Evolutionary conservation across 176 grass and related monocot genomes (phyloP).

Genomic region (Elymus sibiricus): DNA sequence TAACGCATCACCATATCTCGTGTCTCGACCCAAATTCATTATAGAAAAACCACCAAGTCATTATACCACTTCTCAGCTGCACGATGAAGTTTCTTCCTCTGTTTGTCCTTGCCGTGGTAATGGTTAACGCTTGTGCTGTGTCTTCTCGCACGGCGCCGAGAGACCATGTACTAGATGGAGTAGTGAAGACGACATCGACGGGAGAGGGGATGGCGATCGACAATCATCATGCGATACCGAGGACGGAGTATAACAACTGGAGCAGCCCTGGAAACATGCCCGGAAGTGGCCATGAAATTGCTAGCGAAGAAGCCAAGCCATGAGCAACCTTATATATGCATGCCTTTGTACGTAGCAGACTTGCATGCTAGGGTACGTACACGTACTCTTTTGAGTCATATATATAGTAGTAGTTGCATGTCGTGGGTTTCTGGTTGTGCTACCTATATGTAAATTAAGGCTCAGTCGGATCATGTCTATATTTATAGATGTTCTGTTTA

Average conservation of each 20-base stretch:
- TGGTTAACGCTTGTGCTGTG: background rate
- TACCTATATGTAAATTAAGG: background rate
- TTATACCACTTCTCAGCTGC: background rate
- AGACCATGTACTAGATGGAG: background rate
- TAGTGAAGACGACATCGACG: background rate
- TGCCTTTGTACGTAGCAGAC: background rate
- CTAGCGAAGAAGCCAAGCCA: constrained; percentile 24
- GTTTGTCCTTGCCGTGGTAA: constrained; percentile 16
- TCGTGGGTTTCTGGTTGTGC: background rate
- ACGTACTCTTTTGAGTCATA: background rate
- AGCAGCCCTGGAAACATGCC: constrained; percentile 53
- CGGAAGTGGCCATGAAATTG: constrained; percentile 26
- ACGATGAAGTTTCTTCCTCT: constrained; percentile 35
- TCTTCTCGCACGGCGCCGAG: background rate
- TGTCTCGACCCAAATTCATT: background rate
- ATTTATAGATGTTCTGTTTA: background rate
- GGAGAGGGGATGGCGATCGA: constrained; percentile 11
- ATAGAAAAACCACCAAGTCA: background rate
- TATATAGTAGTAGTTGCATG: background rate
- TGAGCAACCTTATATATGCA: background rate
- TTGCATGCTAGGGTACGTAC: constrained; percentile 18
- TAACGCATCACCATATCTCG: background rate
- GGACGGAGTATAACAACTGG: constrained; percentile 38
- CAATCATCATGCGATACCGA: constrained; percentile 46
- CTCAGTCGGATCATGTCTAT: background rate